Conservation (phyloP, 2,329 filamentous ascomycete species). For the Beauveria asiatica region DNA sequence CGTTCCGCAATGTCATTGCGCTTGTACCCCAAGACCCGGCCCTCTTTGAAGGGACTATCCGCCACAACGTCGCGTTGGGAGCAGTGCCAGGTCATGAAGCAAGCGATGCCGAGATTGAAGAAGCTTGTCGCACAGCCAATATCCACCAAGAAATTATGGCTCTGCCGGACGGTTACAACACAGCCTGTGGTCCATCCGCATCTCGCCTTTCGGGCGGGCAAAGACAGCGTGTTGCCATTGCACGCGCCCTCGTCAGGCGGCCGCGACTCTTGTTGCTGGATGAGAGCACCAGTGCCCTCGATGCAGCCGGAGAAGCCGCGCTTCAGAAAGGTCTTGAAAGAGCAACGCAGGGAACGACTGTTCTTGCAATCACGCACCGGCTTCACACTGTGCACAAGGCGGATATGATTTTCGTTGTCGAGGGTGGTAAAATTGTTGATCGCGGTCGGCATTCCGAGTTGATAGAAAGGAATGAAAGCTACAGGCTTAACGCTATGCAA, state of each 20-base stretch:
- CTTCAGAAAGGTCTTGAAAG: conserved; percentile 55
- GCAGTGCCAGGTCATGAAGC: conserved; percentile 41
- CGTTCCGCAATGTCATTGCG: conserved; percentile 37
- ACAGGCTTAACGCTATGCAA: conserved; percentile 24
- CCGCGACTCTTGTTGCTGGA: conserved; percentile 63
- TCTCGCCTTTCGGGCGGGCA: conserved; percentile 64
- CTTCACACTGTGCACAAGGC: conserved; percentile 39
- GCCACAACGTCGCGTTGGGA: conserved; percentile 41
- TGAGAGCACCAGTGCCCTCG: conserved; percentile 66
- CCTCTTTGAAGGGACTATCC: conserved; percentile 40
- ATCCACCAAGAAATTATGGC: conserved; percentile 53
- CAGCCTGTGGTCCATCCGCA: conserved; percentile 55
- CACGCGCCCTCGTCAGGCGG: conserved; percentile 56
- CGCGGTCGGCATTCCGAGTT: conserved; percentile 17
- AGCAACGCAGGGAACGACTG: conserved; percentile 35
- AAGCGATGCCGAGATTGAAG: conserved; percentile 47
- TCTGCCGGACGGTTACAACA: conserved; percentile 53
- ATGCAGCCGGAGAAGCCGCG: conserved; percentile 51
- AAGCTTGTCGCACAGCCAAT: conserved; percentile 54
- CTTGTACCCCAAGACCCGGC: conserved; percentile 42
- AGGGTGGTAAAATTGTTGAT: conserved; percentile 13
- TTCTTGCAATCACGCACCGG: conserved; percentile 41
- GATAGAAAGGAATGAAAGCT: conserved; percentile 17
- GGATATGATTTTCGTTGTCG: conserved; percentile 35
- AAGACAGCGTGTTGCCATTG: conserved; percentile 62